Base-by-base conservation (phyloP, 495 filamentous ascomycete genomes). In the Lentithecium fluviatile region DNA sequence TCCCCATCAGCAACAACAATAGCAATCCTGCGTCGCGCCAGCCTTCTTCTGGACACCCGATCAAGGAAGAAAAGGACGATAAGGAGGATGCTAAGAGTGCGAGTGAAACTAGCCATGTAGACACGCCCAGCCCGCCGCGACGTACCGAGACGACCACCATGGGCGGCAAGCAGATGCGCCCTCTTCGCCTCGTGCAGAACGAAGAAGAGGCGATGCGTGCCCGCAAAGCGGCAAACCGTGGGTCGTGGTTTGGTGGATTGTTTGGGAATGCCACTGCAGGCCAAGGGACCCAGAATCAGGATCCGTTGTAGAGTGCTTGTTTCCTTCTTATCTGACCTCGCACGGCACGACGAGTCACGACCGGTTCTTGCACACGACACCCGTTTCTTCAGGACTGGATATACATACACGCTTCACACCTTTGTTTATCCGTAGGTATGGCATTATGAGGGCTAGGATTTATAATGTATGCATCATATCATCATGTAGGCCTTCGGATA, bases 181-280 rank as follows among this genome's bases (percentile, higher is more conserved):
- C 94, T 0, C 75, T 98, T 69, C 79, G 93, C 40, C 79, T 98
- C 11, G 94, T 98, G 54, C 88, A 91, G 74, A 88, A 80, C 58
- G 72, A 79, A 26, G 74, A 75, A 15, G 71, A 74, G 49, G 63
- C 52, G 51, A 78, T 78, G 25, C 76, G 60, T 11, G 48, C 54
- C 25, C 45, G 79, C 53, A 83, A 82, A 73, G 82, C 79, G 71
- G 82, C 80, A 10, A 86, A 86, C 69, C 71, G 84, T 46, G 78
- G 73, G 42, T 83, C 80, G 64, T 87, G 84, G 84, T 83, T 87
- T 58, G 70, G 73, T n/a, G 72, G 71, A 24, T 84, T 80, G 80
- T 81, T 84, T 53, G 48, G 36, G 13, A 19, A 29, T 25, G 55
- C 43, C 46, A 45, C 3, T 17, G 55, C 2, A 58, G 52, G 3